Evolutionary conservation across 2,329 filamentous ascomycete species (phyloP).

Genomic region (Xylariaceae sp.): DNA sequence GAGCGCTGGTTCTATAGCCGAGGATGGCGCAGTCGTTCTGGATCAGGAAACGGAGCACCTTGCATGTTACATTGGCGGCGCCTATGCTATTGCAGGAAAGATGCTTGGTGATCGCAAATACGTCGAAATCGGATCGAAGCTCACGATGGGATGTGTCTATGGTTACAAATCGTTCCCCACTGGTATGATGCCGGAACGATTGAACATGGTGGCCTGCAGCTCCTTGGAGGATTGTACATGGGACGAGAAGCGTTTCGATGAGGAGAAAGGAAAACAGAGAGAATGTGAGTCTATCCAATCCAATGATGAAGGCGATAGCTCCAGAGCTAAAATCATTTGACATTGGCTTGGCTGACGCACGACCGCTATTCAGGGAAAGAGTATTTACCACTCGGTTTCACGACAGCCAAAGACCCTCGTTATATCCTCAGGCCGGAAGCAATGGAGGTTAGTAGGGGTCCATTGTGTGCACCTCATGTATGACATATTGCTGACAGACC

Average conservation of each 20-base stretch:
- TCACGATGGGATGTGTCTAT: constrained; percentile 62
- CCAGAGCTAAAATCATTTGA: no score
- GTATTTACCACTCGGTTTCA: constrained; percentile 48
- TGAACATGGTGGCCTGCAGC: constrained; percentile 42
- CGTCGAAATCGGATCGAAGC: constrained; percentile 49
- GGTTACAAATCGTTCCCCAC: constrained; percentile 53
- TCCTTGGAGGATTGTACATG: constrained; percentile 29
- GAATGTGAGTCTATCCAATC: constrained; percentile 21
- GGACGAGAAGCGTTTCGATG: constrained; percentile 17
- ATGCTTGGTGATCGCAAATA: constrained; percentile 53
- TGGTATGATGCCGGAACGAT: constrained; percentile 59
- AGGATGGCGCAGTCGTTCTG: constrained; percentile 20
- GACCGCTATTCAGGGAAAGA: constrained; percentile 18
- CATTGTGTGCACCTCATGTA: no score
- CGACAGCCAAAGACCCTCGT: constrained; percentile 38
- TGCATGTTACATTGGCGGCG: constrained; percentile 66
- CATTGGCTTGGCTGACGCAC: constrained; percentile 20
- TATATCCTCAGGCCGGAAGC: constrained; percentile 30
- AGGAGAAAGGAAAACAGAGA: constrained; percentile 17
- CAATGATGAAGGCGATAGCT: no score
- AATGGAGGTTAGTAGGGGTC: constrained; percentile 18
- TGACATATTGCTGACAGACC: no score
- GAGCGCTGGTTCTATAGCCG: constrained; percentile 42
- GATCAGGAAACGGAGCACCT: constrained; percentile 51
- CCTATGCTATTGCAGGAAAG: constrained; percentile 63